Evolutionary conservation across 78 protist genomes (phyloP).

Genomic region (Mantamonas sphyraenae): DNA sequence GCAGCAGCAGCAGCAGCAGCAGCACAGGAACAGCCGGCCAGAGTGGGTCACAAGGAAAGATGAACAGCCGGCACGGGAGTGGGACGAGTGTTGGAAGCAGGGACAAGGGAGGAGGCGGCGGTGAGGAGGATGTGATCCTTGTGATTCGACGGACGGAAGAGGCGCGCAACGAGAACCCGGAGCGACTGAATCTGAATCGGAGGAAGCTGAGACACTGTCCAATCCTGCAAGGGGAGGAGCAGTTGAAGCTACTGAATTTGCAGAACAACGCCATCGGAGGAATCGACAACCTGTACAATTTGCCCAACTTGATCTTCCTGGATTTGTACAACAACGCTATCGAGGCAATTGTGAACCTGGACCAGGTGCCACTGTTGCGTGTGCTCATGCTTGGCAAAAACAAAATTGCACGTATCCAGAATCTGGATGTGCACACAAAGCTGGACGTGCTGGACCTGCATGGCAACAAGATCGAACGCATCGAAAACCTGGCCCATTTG

Average conservation of each 20-base stretch:
- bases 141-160: not conserved
- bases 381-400: constrained; percentile 68
- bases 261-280: constrained; percentile 36
- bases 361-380: constrained; percentile 34
- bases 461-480: constrained; percentile 16
- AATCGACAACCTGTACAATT: constrained; percentile 21
- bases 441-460: constrained; percentile 68
- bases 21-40: too few relatives aligned
- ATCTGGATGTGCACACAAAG: constrained; percentile 9
- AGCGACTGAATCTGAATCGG: constrained; percentile 39
- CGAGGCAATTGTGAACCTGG: constrained; percentile 6
- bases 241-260: constrained; percentile 36
- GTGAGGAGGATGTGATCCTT: too few relatives aligned
- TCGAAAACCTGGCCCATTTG: constrained; percentile 16
- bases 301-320: constrained; percentile 48
- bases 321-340: constrained; percentile 51
- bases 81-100: too few relatives aligned
- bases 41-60: too few relatives aligned
- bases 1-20: too few relatives aligned
- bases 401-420: constrained; percentile 6
- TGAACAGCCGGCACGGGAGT: too few relatives aligned
- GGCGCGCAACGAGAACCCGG: not conserved
- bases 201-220: constrained; percentile 21
- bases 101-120: too few relatives aligned
- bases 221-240: constrained; percentile 30